phyloP scores from a whole-genome alignment of 768 basidiomycete species.

The Termitomyces sp. region DNA sequence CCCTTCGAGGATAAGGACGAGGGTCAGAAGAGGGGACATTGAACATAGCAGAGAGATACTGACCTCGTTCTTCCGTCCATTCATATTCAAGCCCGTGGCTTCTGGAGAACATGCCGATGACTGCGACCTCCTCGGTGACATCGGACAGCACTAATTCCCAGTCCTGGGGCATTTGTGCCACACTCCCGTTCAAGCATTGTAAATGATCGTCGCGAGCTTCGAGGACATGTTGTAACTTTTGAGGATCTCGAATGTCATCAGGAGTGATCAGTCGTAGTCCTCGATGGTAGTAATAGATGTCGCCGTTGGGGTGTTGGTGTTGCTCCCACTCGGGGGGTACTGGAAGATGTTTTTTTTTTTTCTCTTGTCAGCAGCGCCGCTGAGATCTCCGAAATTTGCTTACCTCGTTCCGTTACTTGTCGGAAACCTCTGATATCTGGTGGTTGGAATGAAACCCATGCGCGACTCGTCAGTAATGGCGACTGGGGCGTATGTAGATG shows the following conservation, averaged over 20 bases:
- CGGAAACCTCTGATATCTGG: constrained; percentile 19
- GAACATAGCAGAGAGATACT: background rate
- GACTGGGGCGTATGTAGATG: background rate
- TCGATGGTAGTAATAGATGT: constrained; percentile 41
- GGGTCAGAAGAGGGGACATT: background rate
- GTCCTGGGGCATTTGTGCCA: constrained; percentile 32
- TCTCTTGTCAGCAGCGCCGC: background rate
- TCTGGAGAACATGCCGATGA: constrained; percentile 39
- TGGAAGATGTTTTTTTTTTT: constrained; percentile 9
- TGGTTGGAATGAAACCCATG: constrained; percentile 21
- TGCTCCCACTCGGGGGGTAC: constrained; percentile 32
- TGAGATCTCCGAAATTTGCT: background rate
- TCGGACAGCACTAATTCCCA: constrained; percentile 41
- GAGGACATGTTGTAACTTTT: constrained; percentile 31
- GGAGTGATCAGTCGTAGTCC: constrained; percentile 36
- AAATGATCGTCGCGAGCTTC: constrained; percentile 37
- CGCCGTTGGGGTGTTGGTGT: constrained; percentile 43
- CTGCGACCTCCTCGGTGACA: constrained; percentile 31
- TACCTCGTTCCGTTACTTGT: constrained; percentile 17
- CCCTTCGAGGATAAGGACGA: constrained; percentile 19
- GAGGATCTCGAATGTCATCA: constrained; percentile 36
- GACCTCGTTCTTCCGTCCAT: constrained; percentile 37
- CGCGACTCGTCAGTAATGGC: constrained; percentile 10
- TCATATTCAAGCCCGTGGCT: constrained; percentile 29
- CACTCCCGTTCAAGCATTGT: constrained; percentile 31